Evolutionary conservation across 2,329 filamentous ascomycete species (phyloP).

Genomic region (Boeremia lycopersici): DNA sequence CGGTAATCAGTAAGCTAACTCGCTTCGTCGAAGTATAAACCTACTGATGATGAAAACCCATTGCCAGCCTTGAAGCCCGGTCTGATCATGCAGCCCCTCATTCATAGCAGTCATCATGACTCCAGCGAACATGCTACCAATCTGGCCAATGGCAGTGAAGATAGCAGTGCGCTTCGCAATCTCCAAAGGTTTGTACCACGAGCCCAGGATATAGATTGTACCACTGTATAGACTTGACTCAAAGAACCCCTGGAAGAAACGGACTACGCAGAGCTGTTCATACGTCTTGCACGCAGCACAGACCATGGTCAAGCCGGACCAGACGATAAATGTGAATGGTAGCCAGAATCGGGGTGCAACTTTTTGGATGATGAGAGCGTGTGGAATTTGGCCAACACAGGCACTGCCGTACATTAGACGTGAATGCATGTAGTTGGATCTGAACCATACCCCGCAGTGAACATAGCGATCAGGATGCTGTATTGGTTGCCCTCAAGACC

Average conservation of each 20-base stretch:
- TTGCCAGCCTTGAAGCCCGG: slow-evolving; percentile 34
- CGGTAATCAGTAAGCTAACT: slow-evolving; percentile 4
- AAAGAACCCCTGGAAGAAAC: slow-evolving; percentile 37
- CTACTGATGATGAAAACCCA: slow-evolving; percentile 40
- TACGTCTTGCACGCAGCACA: slow-evolving; percentile 37
- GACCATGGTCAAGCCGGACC: slow-evolving; percentile 39
- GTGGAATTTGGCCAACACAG: slow-evolving; percentile 38
- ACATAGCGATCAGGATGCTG: slow-evolving; percentile 37
- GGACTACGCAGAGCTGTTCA: slow-evolving; percentile 31
- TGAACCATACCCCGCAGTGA: slow-evolving; percentile 31
- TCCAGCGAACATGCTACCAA: slow-evolving; percentile 41
- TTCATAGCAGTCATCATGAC: slow-evolving; percentile 45
- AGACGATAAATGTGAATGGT: slow-evolving; percentile 34
- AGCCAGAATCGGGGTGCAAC: slow-evolving; percentile 38
- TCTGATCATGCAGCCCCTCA: slow-evolving; percentile 27
- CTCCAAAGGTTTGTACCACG: slow-evolving; percentile 37
- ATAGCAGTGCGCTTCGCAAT: slow-evolving; percentile 40
- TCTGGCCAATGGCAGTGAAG: slow-evolving; percentile 38
- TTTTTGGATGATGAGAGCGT: slow-evolving; percentile 38
- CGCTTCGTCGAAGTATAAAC: background rate
- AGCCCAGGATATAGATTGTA: slow-evolving; percentile 39
- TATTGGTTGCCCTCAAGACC: slow-evolving; percentile 34
- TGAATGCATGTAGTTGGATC: too few species aligned
- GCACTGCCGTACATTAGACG: slow-evolving; percentile 15
- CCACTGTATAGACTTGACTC: slow-evolving; percentile 38